Base-by-base conservation (phyloP, 192 early-diverging fungal species). In the Podila minutissima region DNA sequence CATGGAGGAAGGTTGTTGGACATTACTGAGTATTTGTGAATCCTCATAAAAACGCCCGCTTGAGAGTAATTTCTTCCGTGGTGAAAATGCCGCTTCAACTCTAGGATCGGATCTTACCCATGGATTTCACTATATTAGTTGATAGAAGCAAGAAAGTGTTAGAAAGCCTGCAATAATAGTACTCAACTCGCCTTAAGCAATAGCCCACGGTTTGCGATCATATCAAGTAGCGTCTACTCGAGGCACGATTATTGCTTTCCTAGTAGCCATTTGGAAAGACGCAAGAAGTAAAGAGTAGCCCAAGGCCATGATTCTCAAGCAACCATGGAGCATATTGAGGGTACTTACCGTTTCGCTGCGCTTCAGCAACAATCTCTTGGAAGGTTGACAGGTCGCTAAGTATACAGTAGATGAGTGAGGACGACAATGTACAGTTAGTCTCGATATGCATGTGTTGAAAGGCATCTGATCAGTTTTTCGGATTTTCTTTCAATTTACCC, bases 401-500 rank as follows among this genome's bases (percentile, higher is more conserved):
- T 32, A 4, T 7, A 1, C 4, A 66, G 59, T 49, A 73, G 22
- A 49, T 19, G 32, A 70, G 20, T 19, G 29, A 19, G 6, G 15
- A 31, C 7, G 4, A 61, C 13, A 61, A 35, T 0, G 59, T 10
- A 46, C 1, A 4, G 41, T 46, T 46, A 46, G 41, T 0, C 13
- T 2, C 1, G 15, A 46, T 11, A 46, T 46, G 41, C 41, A 31
- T 60, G 0, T 8, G 22, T 20, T 55, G 13, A 55, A 24, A 7
- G 5, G 60, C 19, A 33, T 20, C 29, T 62, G 66, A 26, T 55
- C 53, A 24, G 53, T 7, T 55, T 55, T 55, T n/a, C 15, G 19
- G 51, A 22, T 24, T 24, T 22, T 55, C 53, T 24, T 24, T 55
- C 11, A 66, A 74, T 91, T 76, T 86, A 92, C 91, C 88, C 90